Evolutionary conservation across 306 rosid genomes (phyloP), one percentile per base, ranked within the genome.

Genomic region (Ceratonia siliqua): DNA sequence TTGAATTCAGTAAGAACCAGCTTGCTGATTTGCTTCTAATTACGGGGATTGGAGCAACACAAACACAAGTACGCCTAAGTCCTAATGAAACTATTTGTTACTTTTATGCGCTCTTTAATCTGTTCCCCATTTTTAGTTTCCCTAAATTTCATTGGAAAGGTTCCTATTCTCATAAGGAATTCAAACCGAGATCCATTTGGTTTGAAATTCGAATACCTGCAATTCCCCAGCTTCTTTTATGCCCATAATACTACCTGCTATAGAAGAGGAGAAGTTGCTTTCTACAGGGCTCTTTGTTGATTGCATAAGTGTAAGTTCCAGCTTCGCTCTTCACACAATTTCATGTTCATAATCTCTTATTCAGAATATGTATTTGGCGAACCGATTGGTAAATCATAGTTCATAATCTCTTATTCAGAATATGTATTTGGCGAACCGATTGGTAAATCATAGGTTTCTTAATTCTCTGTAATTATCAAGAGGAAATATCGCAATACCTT

Each of bases 1-100:
- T 91, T 78, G 90, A 86, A 52, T 94, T 83, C 87, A 76, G 70
- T 75, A 94, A 90, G 76, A 77, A 87, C 80, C 95, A 94, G 82
- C 92, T 76, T 58, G 97, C 98, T 15, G 97, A 90, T 84, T 43
- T 92, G 75, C 42, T 94, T 90, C 85, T 94, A 62, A 79, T 90
- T 46, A 2, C 43, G 0, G 97, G 95, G 62, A 69, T 86, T 73
- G 79, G 91, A 70, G 91, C 84, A 30, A 80, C 97, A 41, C 15
- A 88, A 32, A 65, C 92, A 70, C 98, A 91, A 85, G 98, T 88
- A 79, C 3, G 81, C 68, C 69, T 6, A 27, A 78, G 57, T 74
- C 52, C 54, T 70, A 73, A 45, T 10, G 4, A 70, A 33, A 4
- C 22, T 27, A 11, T 25, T 4, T 64, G n/a, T 73, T 49, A 27